Percentiles rank a stretch among this genome's conserved stretches.
These are phyloP conservation scores for Tetrahymena elliotti DNA, from an alignment of 73 alveolate species.

Conservation along the genomic window DNA sequence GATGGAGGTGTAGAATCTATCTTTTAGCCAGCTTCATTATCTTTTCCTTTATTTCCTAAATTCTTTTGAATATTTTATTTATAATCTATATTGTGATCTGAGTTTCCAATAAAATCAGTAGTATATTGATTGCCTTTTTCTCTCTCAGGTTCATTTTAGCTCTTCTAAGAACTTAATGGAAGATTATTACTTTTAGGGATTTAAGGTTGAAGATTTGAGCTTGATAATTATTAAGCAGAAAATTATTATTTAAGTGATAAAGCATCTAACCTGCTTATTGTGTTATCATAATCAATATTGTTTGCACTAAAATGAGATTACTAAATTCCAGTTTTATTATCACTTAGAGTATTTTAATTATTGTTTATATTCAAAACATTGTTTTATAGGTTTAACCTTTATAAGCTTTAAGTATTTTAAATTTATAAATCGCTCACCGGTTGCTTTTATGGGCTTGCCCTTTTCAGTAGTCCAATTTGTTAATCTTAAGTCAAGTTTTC, in stretches of 20 bases:
- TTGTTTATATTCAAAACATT: neutral
- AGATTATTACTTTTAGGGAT: neutral
- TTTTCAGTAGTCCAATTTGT: neutral
- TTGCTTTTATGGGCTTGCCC: neutral
- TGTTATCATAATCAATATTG: neutral
- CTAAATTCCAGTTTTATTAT: neutral
- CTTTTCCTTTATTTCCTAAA: neutral
- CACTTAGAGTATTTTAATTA: neutral
- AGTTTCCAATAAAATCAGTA: neutral
- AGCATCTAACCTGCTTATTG: neutral
- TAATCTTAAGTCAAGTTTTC: neutral
- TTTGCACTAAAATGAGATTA: neutral
- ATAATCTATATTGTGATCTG: neutral
- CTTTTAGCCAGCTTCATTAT: neutral
- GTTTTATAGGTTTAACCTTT: neutral
- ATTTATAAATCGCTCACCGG: neutral
- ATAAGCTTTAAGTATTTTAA: neutral
- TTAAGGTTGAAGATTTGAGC: neutral
- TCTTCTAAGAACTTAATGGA: neutral
- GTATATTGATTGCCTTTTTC: neutral
- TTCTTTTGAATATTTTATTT: neutral
- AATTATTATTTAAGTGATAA: neutral
- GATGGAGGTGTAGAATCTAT: neutral
- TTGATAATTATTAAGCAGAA: neutral
- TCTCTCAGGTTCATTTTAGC: neutral